Evolutionary conservation across 768 basidiomycete genomes (phyloP), one percentile per base, ranked within the genome.

Genomic region (Boletus patriciae): DNA sequence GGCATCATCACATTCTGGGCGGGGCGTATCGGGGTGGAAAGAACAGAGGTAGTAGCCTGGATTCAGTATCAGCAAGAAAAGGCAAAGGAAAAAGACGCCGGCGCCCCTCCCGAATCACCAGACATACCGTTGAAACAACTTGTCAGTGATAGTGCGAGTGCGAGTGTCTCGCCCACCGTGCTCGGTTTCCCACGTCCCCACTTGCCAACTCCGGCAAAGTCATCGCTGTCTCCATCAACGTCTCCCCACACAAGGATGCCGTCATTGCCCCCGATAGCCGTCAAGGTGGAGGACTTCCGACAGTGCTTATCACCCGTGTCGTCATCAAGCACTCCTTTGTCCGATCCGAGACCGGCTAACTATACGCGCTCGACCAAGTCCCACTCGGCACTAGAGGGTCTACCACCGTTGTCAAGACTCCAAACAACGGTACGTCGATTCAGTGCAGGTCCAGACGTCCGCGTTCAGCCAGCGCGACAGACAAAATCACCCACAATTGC

Each of bases 201-300:
- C 49, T 45, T 71, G 36, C 70, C 70, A 2, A 71, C 70, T 0
- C 70, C 70, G 27, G 59, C 71, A 18, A 60, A 62, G 19, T 71
- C 70, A 0, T 71, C 70, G 0, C 45, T 54, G 16, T 70, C 69
- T 7, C 70, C 70, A 0, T 31, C 51, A 1, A 43, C 31, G 48
- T 54, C 58, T 0, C 61, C 60, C 2, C 50, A 54, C 3, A 53
- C 53, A 23, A 53, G 70, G 16, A 37, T 62, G 34, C 60, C 34
- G 18, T 73, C 72, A n/a, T 47, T 73, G 31, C 70, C 70, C 0
- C 64, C 66, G 25, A 73, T 71, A 34, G 66, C 64, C 10, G 59
- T 73, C 46, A 71, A 71, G 54, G 27, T 58, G 12, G 70, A 71
- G n/a, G 68, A 68, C 0, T 1, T 23, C 13, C 46, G 46, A 42